Conservation (phyloP, 768 basidiomycete genomes). For the Lactarius tabidus region DNA sequence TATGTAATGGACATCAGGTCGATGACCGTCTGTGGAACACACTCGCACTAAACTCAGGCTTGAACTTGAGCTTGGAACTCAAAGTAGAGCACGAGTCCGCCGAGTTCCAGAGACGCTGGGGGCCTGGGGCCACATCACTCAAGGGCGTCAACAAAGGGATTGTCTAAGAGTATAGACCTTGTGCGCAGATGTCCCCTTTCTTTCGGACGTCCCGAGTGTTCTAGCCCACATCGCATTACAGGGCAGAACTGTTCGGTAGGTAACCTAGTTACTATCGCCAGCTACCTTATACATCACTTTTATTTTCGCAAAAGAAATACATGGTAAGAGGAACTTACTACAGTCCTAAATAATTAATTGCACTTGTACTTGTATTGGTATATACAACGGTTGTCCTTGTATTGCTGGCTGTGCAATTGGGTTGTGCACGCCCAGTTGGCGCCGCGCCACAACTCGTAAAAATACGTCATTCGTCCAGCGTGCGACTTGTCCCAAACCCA, state of each 20-base stretch:
- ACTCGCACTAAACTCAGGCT: too few species aligned
- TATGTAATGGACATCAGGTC: not conserved
- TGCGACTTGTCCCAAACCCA: not conserved
- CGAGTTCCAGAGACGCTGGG: too few species aligned
- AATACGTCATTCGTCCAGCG: not conserved
- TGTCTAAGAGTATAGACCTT: not conserved
- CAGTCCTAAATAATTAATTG: not conserved
- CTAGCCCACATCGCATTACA: not conserved
- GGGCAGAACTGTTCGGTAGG: not conserved
- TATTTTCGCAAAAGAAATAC: not conserved
- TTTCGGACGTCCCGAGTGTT: not conserved
- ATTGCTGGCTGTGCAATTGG: not conserved
- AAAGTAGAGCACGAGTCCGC: too few species aligned
- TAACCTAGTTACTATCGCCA: not conserved
- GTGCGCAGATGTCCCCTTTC: not conserved
- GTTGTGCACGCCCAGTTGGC: not conserved
- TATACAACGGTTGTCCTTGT: not conserved
- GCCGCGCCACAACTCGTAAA: not conserved
- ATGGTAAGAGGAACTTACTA: not conserved
- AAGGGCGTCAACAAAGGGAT: too few species aligned
- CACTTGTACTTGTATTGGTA: not conserved
- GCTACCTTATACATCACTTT: not conserved
- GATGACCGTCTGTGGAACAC: not conserved
- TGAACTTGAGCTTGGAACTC: too few species aligned
- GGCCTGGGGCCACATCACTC: too few species aligned